A percentile compares a stretch with the other conserved stretches of the same genome.
phyloP scores from a whole-genome alignment of 2,329 filamentous ascomycete genomes.

The Fusarium robinianum region DNA sequence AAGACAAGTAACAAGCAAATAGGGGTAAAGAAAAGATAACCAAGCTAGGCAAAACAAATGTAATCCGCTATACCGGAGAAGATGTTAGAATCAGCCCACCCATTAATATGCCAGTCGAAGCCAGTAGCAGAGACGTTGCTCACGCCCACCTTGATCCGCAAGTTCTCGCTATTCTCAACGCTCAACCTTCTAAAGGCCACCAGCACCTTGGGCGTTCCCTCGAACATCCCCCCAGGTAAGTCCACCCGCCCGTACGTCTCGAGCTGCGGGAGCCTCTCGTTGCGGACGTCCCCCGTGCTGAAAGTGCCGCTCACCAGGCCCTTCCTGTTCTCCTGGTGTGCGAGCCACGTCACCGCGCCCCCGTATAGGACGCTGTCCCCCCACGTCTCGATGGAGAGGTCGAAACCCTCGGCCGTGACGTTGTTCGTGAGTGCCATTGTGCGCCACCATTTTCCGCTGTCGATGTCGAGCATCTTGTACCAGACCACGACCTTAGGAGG shows the following conservation, averaged over 20 bases:
- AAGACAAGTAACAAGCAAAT: too few species aligned
- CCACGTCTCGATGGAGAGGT: constrained; percentile 14
- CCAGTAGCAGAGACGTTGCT: background rate
- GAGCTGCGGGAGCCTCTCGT: background rate
- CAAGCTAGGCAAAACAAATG: constrained; percentile 17
- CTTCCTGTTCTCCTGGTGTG: constrained; percentile 8
- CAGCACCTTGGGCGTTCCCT: constrained; percentile 7
- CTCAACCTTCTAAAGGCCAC: constrained; percentile 7
- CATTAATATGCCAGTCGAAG: constrained; percentile 12
- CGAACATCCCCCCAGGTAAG: constrained; percentile 2
- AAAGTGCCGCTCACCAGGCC: constrained; percentile 18
- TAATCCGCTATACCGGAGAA: constrained; percentile 3
- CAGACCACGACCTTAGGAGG: constrained; percentile 23
- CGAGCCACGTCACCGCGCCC: constrained; percentile 15
- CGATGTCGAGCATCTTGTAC: constrained; percentile 18
- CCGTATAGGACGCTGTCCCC: constrained; percentile 9
- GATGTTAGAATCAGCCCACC: constrained; percentile 8
- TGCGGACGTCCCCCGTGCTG: constrained; percentile 9
- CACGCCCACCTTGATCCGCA: constrained; percentile 6
- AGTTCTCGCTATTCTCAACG: background rate
- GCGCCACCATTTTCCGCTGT: constrained; percentile 12
- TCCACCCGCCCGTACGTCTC: background rate
- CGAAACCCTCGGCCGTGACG: constrained; percentile 14
- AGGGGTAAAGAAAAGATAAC: background rate
- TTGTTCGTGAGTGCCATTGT: constrained; percentile 6